phyloP scores from a whole-genome alignment of 208 protist species.

The Trypanosomatidae sp. region DNA sequence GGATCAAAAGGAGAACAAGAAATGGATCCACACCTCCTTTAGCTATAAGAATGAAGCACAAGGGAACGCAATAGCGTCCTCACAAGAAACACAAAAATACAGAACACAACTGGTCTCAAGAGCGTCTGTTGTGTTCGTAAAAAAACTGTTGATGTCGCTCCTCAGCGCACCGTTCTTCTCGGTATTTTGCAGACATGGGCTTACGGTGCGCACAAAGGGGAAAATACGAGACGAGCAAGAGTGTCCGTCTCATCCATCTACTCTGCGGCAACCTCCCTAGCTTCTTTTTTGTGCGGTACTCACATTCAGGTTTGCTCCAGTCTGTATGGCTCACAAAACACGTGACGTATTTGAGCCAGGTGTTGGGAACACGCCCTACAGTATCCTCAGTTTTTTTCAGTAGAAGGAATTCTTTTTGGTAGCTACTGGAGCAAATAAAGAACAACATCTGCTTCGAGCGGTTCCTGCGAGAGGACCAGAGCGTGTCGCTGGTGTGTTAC shows the following conservation, averaged over 20 bases:
- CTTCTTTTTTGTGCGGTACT: not conserved
- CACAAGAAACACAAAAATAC: conserved; percentile 5
- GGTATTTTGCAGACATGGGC: not conserved
- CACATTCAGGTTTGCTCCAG: not conserved
- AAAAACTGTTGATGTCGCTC: not conserved
- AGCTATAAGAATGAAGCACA: conserved; percentile 6
- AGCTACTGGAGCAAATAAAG: not conserved
- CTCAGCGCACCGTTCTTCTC: not conserved
- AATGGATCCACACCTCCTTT: not conserved
- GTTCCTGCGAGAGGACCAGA: not conserved
- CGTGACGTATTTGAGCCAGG: not conserved
- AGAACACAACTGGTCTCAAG: conserved; percentile 2
- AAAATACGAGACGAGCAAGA: not conserved
- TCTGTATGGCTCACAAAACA: not conserved
- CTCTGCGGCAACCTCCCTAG: not conserved
- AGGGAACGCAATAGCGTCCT: not conserved
- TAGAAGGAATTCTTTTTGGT: too few species aligned
- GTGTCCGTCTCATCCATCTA: not conserved
- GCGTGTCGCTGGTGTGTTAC: not conserved
- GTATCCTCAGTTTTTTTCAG: not conserved
- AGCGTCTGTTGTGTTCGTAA: not conserved
- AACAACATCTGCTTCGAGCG: not conserved
- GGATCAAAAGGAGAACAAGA: not conserved
- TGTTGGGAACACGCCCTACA: not conserved
- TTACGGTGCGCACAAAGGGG: not conserved